Evolutionary conservation across 768 basidiomycete genomes (phyloP).

Genomic region (Candolleomyces eurysporus): DNA sequence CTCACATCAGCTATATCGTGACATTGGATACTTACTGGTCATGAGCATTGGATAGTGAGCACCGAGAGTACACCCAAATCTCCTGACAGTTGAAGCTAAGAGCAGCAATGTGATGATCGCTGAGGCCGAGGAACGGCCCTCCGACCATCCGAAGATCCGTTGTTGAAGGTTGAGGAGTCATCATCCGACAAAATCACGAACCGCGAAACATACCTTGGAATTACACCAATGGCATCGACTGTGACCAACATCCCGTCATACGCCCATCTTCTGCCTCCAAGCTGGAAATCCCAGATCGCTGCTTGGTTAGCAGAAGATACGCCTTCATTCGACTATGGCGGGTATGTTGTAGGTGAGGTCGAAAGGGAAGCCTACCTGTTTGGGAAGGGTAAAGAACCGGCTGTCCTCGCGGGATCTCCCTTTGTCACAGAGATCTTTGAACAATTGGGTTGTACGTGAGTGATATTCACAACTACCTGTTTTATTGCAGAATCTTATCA

Average conservation of each 20-base stretch:
- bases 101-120: no score
- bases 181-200: no score
- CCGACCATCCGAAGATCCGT: no score
- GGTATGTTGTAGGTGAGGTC: conserved; percentile 93
- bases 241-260: conserved; percentile 28
- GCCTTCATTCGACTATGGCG: conserved; percentile 95
- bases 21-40: no score
- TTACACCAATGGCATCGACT: conserved; percentile 13
- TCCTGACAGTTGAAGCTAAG: no score
- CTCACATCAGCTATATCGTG: not conserved
- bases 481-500: not conserved
- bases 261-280: conserved; percentile 85
- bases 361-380: conserved; percentile 82
- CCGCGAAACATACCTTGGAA: not conserved
- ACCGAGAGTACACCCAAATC: no score
- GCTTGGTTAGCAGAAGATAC: conserved; percentile 91
- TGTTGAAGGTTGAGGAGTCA: no score
- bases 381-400: conserved; percentile 79
- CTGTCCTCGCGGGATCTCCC: conserved; percentile 89
- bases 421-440: conserved; percentile 93
- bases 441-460: conserved; percentile 88
- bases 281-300: conserved; percentile 81
- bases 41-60: no score
- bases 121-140: no score
- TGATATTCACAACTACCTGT: conserved; percentile 12